phyloP scores from a whole-genome alignment of 83 land plant species.

The Picea abies region DNA sequence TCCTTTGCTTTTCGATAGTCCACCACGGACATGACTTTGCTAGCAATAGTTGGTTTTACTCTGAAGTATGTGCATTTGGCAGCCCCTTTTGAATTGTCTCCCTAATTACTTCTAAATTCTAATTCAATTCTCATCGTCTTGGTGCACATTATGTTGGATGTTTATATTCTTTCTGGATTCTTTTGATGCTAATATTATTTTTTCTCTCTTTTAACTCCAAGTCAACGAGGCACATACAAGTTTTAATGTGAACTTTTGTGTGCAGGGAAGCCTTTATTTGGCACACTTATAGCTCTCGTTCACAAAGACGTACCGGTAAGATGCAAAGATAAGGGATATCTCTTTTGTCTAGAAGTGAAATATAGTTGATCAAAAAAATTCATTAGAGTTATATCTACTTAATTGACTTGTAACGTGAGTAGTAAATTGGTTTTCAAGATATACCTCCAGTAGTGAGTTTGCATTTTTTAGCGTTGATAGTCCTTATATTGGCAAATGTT shows the following conservation, averaged over 20 bases:
- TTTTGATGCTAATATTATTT: no score
- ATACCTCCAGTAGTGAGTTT: no score
- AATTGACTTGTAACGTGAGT: no score
- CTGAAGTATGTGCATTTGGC: not conserved
- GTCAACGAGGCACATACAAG: not conserved
- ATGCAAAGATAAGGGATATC: not conserved
- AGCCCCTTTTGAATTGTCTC: not conserved
- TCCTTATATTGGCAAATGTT: no score
- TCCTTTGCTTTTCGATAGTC: no score
- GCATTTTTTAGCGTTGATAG: no score
- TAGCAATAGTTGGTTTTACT: not conserved
- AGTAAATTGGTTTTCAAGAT: no score
- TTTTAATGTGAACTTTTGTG: not conserved
- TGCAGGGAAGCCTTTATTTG: conserved; percentile 98
- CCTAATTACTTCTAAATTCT: not conserved
- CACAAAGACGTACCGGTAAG: conserved; percentile 89
- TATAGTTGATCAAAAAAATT: no score
- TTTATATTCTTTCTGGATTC: not conserved
- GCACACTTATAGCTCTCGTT: conserved; percentile 95
- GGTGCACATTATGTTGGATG: not conserved
- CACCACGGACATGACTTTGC: no score
- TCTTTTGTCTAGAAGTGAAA: no score
- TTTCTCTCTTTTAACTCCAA: not conserved
- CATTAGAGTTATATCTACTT: no score
- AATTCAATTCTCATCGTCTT: not conserved